Percentiles rank a stretch among this genome's conserved stretches.
phyloP scores from a whole-genome alignment of 1,139 yeast species.

The Nakaseomyces glabratus region DNA sequence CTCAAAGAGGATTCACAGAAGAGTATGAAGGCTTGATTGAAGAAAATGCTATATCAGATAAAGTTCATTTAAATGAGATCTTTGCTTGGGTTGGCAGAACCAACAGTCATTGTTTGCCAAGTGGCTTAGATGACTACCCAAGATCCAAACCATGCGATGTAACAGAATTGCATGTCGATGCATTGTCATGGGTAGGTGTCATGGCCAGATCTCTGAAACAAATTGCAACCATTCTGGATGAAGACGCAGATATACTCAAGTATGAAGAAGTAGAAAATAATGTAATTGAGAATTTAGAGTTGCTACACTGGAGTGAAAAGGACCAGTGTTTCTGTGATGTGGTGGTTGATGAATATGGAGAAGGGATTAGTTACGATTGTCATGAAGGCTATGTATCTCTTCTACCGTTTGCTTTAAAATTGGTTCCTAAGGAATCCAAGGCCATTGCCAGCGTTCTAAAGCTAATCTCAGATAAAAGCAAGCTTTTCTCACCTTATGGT shows the following conservation, averaged over 20 bases:
- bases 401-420: constrained; percentile 73
- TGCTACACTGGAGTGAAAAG: constrained; percentile 69
- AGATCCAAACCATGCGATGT: constrained; percentile 72
- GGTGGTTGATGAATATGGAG: constrained; percentile 54
- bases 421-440: constrained; percentile 48
- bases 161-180: constrained; percentile 85
- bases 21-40: constrained; percentile 37
- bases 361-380: constrained; percentile 48
- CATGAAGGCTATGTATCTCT: constrained; percentile 83
- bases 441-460: constrained; percentile 47
- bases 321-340: constrained; percentile 74
- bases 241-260: constrained; percentile 45
- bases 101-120: constrained; percentile 72
- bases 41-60: constrained; percentile 16
- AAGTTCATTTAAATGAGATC: constrained; percentile 50
- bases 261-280: constrained; percentile 48
- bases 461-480: constrained; percentile 56
- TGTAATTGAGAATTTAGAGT: constrained; percentile 55
- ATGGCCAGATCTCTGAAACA: constrained; percentile 77
- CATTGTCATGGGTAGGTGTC: constrained; percentile 86
- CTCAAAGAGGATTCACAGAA: constrained; percentile 70
- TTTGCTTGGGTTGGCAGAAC: constrained; percentile 96
- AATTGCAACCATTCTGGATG: constrained; percentile 58
- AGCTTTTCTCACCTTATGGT: constrained; percentile 74
- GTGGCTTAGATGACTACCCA: constrained; percentile 95